Percentiles rank a stretch among this genome's conserved stretches.
Evolutionary conservation across 257 asterid species (phyloP).

Genomic region (Scutellaria baicalensis): DNA sequence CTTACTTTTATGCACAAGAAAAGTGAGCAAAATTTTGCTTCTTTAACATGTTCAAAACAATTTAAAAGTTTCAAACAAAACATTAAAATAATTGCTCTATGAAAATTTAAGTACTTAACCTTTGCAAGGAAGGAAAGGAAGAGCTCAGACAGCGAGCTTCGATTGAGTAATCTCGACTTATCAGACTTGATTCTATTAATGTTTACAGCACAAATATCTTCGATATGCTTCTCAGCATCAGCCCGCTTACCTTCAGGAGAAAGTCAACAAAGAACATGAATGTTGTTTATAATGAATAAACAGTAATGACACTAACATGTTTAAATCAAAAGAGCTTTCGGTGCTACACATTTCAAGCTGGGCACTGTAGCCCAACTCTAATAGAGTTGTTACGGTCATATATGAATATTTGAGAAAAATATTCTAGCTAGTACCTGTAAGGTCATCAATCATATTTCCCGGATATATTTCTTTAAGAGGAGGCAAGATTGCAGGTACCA

Average conservation of each 20-base stretch:
- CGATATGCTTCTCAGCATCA: conserved; percentile 64
- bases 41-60: not conserved
- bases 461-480: conserved; percentile 89
- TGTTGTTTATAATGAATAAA: not conserved
- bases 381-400: not conserved
- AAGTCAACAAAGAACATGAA: conserved; percentile 15
- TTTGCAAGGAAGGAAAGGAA: conserved; percentile 66
- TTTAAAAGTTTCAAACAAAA: not conserved
- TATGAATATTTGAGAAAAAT: not conserved
- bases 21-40: not conserved
- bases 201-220: conserved; percentile 57
- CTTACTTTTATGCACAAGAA: not conserved
- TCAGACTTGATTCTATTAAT: conserved; percentile 47
- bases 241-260: conserved; percentile 67
- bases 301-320: not conserved
- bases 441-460: conserved; percentile 71
- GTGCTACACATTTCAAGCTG: not conserved
- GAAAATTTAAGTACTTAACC: conserved; percentile 29
- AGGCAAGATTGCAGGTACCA: conserved; percentile 77
- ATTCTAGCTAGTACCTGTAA: conserved; percentile 44
- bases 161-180: conserved; percentile 50
- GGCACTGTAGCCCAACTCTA: conserved; percentile 3
- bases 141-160: conserved; percentile 66
- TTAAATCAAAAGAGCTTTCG: not conserved
- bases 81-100: not conserved